A percentile compares a stretch with the other conserved stretches of the same genome.
Conservation (phyloP, 1,284 basidiomycete species). For the Trichosporon sp. region DNA sequence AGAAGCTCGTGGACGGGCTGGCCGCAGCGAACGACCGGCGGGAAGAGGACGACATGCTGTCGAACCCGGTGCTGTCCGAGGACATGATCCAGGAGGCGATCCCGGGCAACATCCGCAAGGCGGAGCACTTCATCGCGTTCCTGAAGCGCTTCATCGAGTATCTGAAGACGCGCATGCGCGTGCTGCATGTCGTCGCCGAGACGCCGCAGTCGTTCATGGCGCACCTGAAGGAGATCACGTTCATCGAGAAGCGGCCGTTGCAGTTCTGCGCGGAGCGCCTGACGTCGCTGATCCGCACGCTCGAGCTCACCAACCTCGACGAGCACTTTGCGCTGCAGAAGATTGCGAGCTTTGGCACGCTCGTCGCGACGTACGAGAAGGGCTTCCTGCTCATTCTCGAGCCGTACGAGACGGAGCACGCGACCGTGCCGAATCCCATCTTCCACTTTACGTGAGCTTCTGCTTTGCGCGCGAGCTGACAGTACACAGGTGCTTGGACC, state of each 20-base stretch:
- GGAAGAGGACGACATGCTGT: constrained; percentile 75
- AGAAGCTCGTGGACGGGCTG: constrained; percentile 92
- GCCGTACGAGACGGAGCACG: constrained; percentile 97
- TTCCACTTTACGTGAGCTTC: constrained; percentile 87
- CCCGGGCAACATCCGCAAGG: constrained; percentile 96
- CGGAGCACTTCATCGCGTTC: constrained; percentile 98
- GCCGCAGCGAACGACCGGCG: constrained; percentile 63
- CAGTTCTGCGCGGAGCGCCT: constrained; percentile 96
- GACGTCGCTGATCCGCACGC: constrained; percentile 86
- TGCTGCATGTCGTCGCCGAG: constrained; percentile 98
- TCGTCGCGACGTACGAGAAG: constrained; percentile 98
- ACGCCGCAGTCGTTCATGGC: constrained; percentile 97
- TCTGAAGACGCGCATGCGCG: constrained; percentile 97
- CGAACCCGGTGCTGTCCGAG: constrained; percentile 93
- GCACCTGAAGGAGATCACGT: constrained; percentile 98
- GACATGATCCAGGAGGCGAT: constrained; percentile 93
- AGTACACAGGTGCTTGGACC: constrained; percentile 77
- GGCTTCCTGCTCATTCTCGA: constrained; percentile 96
- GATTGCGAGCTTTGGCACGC: constrained; percentile 91
- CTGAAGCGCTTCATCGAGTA: constrained; percentile 98
- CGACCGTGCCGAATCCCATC: constrained; percentile 96
- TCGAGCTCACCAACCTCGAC: constrained; percentile 85
- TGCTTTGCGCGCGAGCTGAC: background rate
- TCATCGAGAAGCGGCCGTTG: constrained; percentile 93
- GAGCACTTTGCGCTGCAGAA: constrained; percentile 90